These are phyloP conservation scores for Xylaria sp. DNA, from an alignment of 2,329 filamentous ascomycete genomes.

Conservation along the genomic window DNA sequence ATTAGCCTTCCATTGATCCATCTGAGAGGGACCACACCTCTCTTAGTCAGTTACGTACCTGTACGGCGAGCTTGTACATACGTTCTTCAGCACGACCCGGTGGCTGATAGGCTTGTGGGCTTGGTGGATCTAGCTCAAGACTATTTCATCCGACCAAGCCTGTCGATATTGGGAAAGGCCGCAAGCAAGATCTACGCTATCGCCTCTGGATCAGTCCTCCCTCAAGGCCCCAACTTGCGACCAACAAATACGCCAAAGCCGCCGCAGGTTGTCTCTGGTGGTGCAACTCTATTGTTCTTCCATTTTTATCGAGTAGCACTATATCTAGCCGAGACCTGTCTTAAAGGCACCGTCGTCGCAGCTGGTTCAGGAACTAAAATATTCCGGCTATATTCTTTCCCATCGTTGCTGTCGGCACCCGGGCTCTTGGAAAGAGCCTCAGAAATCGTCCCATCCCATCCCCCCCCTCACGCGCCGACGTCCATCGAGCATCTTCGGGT, in stretches of 20 bases:
- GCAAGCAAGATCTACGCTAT: constrained; percentile 40
- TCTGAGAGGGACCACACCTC: constrained; percentile 28
- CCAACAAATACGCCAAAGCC: constrained; percentile 43
- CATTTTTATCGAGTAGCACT: constrained; percentile 33
- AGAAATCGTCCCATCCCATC: too few species aligned
- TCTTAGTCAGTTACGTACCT: constrained; percentile 23
- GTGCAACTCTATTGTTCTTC: constrained; percentile 39
- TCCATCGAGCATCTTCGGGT: constrained; percentile 33
- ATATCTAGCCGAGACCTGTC: constrained; percentile 32
- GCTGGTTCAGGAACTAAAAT: constrained; percentile 39
- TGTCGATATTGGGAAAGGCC: constrained; percentile 27
- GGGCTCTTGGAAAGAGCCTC: too few species aligned
- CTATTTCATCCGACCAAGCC: constrained; percentile 35
- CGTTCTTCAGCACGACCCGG: constrained; percentile 33
- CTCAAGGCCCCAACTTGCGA: constrained; percentile 36
- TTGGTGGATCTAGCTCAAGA: constrained; percentile 32
- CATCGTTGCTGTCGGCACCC: constrained; percentile 33
- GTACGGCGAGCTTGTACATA: constrained; percentile 1
- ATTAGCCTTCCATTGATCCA: constrained; percentile 27
- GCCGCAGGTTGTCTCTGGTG: constrained; percentile 38
- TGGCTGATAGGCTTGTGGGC: constrained; percentile 34
- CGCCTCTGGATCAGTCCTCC: constrained; percentile 35
- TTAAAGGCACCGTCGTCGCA: constrained; percentile 24
- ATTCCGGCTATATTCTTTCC: constrained; percentile 33
- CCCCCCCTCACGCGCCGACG: constrained; percentile 37